Evolutionary conservation across 1,284 basidiomycete genomes (phyloP).

Genomic region (Ustilago sp.): DNA sequence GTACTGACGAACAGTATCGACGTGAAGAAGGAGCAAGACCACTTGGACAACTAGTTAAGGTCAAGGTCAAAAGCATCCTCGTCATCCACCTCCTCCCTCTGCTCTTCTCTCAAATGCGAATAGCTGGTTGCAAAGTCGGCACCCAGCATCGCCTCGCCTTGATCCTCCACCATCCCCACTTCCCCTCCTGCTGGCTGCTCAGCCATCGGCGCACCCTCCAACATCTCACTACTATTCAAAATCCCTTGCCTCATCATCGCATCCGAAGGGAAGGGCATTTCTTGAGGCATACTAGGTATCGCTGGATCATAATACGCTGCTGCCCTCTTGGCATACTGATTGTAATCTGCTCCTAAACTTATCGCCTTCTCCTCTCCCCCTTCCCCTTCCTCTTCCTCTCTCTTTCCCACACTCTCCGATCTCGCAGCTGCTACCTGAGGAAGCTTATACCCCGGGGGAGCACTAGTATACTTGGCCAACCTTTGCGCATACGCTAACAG

Average conservation of each 20-base stretch:
- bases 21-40: neutral
- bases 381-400: neutral
- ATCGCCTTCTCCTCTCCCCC: conserved; percentile 14
- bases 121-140: conserved; percentile 35
- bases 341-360: conserved; percentile 53
- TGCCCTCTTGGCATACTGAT: conserved; percentile 51
- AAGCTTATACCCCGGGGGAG: conserved; percentile 56
- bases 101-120: conserved; percentile 35
- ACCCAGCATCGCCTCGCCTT: conserved; percentile 16
- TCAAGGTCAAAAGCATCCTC: conserved; percentile 64
- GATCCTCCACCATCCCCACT: conserved; percentile 20
- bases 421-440: conserved; percentile 20
- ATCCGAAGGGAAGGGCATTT: conserved; percentile 61
- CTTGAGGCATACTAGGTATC: conserved; percentile 59
- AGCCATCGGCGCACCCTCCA: conserved; percentile 38
- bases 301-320: conserved; percentile 61
- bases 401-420: neutral
- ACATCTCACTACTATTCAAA: conserved; percentile 52
- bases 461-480: conserved; percentile 54
- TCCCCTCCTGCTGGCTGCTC: conserved; percentile 17
- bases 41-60: conserved; percentile 35
- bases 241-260: conserved; percentile 62
- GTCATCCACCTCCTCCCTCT: conserved; percentile 44
- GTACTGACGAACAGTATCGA: neutral
- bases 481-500: conserved; percentile 56